Base-by-base conservation (phyloP, 768 basidiomycete genomes). In the Agrocybe pediades region DNA sequence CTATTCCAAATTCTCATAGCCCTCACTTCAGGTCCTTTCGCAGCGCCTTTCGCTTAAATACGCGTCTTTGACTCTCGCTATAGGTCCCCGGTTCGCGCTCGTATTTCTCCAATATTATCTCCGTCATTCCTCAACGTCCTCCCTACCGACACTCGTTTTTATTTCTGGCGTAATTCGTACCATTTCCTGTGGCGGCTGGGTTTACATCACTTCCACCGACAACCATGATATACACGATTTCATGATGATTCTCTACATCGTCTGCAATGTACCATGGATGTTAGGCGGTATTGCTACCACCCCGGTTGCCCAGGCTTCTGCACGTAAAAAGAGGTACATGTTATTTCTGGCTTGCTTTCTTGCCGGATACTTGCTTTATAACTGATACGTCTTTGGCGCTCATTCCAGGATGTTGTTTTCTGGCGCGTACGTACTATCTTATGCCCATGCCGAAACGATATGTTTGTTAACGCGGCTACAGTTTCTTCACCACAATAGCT, bases 261-360 rank as follows among this genome's bases (percentile, higher is more conserved):
- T 90, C 3, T 82, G 84, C 66, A 93, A 90, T 62, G 62, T 93
- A 2, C 94, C 94, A 3, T 96, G 92, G 92, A 96, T 95, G 93
- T 60, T 85, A 21, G 84, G 90, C 23, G 80, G 84, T 8, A 83
- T 85, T 20, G 59, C 71, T 16, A 80, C 80, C 50, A 87, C 88
- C 0, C 76, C 80, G n/a, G 21, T 55, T 1, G 60, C 62, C 15
- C 73, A 76, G 30, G 57, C 61, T 3, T 64, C 62, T 51, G 73
- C 82, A n/a, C 72, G 76, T 36, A 72, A 73, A 57, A 79, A 69
- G 70, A 75, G 89, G 88, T 90, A n/a, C n/a, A n/a, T n/a, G n/a
- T n/a, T n/a, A n/a, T n/a, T n/a, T n/a, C n/a, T n/a, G n/a, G n/a
- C n/a, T n/a, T n/a, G n/a, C n/a, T n/a, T n/a, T n/a, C n/a, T n/a